Base-by-base conservation (phyloP, 1,139 yeast species). In the Nakaseomyces delphensis region DNA sequence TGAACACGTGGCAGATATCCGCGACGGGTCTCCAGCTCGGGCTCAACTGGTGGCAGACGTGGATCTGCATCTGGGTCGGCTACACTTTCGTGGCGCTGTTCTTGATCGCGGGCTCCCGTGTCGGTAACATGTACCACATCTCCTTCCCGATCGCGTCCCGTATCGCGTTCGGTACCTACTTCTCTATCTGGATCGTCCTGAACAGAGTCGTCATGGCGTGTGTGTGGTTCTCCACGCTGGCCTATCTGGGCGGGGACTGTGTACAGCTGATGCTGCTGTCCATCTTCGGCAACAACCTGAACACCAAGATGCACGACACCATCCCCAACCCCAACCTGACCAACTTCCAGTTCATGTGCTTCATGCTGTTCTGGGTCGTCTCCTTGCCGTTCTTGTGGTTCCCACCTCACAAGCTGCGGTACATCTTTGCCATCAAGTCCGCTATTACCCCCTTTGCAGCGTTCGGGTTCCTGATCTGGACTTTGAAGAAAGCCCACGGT, bases 1-100 rank as follows among this genome's bases (percentile, higher is more conserved):
- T 85, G 55, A 84, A 83, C 60, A 83, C 95, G 11, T 84, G 93
- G 89, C 89, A 83, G 65, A 84, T 85, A 55, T 93, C 94, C 5
- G 79, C 91, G 3, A 81, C 93, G 1, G 93, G 94, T 50, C 78
- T 81, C 45, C 69, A 68, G 42, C 72, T 74, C 35, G 91, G 91
- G 6, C 66, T 85, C 65, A 75, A 79, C 10, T 84, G 94, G 93
- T 84, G 93, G 91, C 87, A 78, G 60, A 79, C 83, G 3, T 85
- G 94, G 93, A 62, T 83, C 36, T 75, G 89, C 3, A 86, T 85
- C 14, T 83, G 94, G 91, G 52, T 77, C 14, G 86, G 86, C n/a
- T 79, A 79, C 61, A 56, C 71, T 31, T 60, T 78, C 38, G 77
- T 79, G 48, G 82, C 82, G 48, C 55, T 71, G 2, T 81, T 80